Evolutionary conservation across 257 asterid genomes (phyloP), one percentile per base, ranked within the genome.

Genomic region (Voacanga thouarsii): DNA sequence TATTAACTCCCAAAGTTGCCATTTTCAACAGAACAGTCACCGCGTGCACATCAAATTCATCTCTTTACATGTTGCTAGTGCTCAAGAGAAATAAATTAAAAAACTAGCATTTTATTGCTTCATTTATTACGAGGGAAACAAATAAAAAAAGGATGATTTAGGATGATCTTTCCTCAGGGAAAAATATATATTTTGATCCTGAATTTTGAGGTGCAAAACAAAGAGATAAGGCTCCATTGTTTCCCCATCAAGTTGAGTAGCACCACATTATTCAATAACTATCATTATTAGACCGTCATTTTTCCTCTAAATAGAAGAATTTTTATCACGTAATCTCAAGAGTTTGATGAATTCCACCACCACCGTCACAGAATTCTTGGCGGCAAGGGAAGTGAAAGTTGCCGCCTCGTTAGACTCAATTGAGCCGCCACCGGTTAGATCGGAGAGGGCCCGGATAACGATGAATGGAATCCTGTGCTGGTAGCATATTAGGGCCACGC

Each of bases 351-450:
- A 89, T 65, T 85, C 89, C 67, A 86, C 89, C 23, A 75, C 81
- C 70, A 81, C 92, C 19, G 82, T 61, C 49, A 88, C 83, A 26
- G 92, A 83, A 39, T 89, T 89, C 30, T 75, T 78, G 7, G 91
- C 89, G 1, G 92, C 92, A 6, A 90, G 78, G 3, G 82, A 77
- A 6, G 80, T 56, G 78, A 83, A 88, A 75, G 81, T 75, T 72
- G 83, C 85, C 0, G 91, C 92, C 87, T 89, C 90, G 14, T 89
- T 88, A 28, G 88, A 82, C 41, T 68, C 68, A 21, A 79, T 78
- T 0, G 83, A 41, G 81, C 92, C 89, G 0, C 92, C 94, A 37
- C 92, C 94, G 0, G 92, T 90, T 16, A 87, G 82, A 86, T 88
- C 92, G 10, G 94, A 89, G 49, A 86, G 92, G 5, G 89, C 92